phyloP scores from a whole-genome alignment of 75 land plant genomes.

The Pinus taeda region DNA sequence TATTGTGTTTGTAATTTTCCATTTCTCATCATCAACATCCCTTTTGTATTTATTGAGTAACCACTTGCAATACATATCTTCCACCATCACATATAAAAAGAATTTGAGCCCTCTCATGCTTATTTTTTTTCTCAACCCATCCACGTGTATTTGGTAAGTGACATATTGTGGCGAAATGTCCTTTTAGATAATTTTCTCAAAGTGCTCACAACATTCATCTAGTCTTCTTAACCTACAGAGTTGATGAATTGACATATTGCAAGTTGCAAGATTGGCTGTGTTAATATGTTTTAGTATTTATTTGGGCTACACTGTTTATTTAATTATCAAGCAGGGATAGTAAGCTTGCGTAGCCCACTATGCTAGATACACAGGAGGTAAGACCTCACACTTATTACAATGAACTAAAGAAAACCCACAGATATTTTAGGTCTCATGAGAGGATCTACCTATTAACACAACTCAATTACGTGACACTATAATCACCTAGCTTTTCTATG shows the following conservation, averaged over 20 bases:
- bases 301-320: too few species aligned
- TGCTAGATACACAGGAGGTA: too few species aligned
- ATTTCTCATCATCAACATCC: constrained; percentile 10
- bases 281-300: too few species aligned
- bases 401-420: too few species aligned
- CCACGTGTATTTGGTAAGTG: constrained; percentile 32
- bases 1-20: constrained; percentile 20
- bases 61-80: constrained; percentile 36
- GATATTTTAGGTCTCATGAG: too few species aligned
- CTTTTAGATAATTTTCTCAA: constrained; percentile 44
- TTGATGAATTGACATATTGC: constrained; percentile 61
- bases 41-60: constrained; percentile 34
- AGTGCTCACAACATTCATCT: constrained; percentile 45
- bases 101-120: constrained; percentile 19
- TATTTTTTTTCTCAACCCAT: constrained; percentile 28
- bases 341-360: too few species aligned
- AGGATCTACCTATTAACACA: too few species aligned
- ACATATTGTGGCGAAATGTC: constrained; percentile 57
- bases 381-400: too few species aligned
- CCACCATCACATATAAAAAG: constrained; percentile 41
- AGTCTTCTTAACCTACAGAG: constrained; percentile 35
- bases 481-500: too few species aligned
- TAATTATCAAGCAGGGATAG: too few species aligned
- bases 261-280: constrained; percentile 26
- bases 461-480: too few species aligned